Conservation (phyloP, 352 stramenopile genomes). For the Phytophthora sojae region DNA sequence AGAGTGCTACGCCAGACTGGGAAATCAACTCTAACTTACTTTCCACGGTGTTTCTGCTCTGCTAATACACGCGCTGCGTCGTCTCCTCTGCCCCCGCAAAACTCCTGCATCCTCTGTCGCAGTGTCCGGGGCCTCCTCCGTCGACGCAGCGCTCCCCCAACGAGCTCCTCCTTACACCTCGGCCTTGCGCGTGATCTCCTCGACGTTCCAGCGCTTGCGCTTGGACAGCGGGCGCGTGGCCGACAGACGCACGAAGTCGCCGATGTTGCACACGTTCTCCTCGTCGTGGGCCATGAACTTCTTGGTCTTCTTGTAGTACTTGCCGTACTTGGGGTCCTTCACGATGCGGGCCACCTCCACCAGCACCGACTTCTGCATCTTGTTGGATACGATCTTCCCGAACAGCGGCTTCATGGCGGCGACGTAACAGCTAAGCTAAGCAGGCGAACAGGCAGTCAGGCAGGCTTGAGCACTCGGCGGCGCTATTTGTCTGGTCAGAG, state of each 20-base stretch:
- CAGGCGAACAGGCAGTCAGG: neutral
- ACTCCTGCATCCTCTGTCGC: no score
- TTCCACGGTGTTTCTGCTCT: constrained; percentile 41
- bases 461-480: neutral
- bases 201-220: constrained; percentile 90
- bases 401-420: constrained; percentile 91
- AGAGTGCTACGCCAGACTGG: constrained; percentile 23
- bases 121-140: neutral
- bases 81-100: neutral
- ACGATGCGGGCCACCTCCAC: constrained; percentile 95
- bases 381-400: constrained; percentile 95
- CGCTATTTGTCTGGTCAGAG: constrained; percentile 35
- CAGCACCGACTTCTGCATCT: constrained; percentile 97
- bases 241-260: constrained; percentile 85
- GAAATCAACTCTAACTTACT: constrained; percentile 65
- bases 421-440: neutral
- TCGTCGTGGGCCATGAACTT: constrained; percentile 99
- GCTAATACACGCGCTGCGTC: constrained; percentile 27
- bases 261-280: constrained; percentile 92
- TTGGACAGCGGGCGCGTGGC: constrained; percentile 85
- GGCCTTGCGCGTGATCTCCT: constrained; percentile 90
- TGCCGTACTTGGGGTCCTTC: constrained; percentile 95
- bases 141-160: constrained; percentile 5
- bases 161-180: constrained; percentile 63
- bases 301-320: constrained; percentile 96